phyloP scores from a whole-genome alignment of 305 asterid genomes.

The Fraxinus xanthoxyloides region DNA sequence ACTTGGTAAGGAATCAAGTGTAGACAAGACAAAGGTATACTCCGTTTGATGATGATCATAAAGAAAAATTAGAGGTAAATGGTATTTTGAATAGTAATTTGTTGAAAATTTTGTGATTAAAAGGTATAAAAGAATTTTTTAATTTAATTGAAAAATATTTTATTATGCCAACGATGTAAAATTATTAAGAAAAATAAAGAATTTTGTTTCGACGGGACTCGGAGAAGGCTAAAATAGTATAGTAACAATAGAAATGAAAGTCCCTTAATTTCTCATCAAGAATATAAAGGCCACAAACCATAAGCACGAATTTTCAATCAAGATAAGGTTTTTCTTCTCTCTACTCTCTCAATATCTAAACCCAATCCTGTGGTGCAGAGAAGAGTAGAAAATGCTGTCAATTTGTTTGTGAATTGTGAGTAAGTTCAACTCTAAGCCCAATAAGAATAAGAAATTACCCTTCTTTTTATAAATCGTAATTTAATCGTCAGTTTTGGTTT shows the following conservation, averaged over 20 bases:
- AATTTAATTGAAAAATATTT: too few species aligned
- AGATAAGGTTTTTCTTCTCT: conserved; percentile 27
- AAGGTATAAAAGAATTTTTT: too few species aligned
- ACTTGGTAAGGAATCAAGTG: background rate
- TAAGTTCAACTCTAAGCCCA: background rate
- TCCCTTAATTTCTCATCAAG: conserved; percentile 26
- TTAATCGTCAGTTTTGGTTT: background rate
- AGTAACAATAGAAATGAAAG: background rate
- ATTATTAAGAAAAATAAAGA: too few species aligned
- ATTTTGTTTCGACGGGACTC: too few species aligned
- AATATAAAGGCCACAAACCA: conserved; percentile 28
- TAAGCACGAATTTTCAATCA: conserved; percentile 27
- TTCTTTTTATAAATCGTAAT: background rate
- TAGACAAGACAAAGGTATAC: background rate
- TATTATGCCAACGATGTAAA: too few species aligned
- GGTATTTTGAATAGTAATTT: too few species aligned
- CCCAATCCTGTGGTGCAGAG: background rate
- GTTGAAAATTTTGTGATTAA: too few species aligned
- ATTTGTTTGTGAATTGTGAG: background rate
- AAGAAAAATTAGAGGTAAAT: too few species aligned
- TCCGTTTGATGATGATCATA: too few species aligned
- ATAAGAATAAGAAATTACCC: background rate
- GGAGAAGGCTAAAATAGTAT: background rate
- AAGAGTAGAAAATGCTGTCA: background rate
- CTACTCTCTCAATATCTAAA: background rate